Base-by-base conservation (phyloP, 768 basidiomycete genomes). In the Fistulinella prunicolor region DNA sequence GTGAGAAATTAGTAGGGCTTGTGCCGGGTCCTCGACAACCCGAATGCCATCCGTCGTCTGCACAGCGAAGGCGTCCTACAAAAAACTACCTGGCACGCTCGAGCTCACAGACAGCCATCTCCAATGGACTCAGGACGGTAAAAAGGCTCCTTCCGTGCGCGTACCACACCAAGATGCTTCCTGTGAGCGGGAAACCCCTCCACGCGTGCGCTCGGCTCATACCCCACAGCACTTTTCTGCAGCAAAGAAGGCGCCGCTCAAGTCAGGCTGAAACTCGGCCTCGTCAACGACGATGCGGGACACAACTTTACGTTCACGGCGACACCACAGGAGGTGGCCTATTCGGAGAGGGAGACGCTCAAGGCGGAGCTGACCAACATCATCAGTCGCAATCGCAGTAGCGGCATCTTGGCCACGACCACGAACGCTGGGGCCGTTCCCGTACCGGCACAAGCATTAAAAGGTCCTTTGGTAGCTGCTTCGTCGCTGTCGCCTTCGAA, bases 241-340 rank as follows among this genome's bases (percentile, higher is more conserved):
- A 90, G 88, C 63, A 93, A 93, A 59, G 85, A 86, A 59, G 86
- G 85, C 45, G 83, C 88, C 6, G 69, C 86, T 0, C 87, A 91
- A 63, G 86, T 89, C 57, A 77, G 82, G 40, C 73, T 93, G 40
- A 92, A 92, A 60, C 70, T 94, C 28, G 82, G 79, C 2, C 73
- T 91, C 26, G 66, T 80, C 44, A 75, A 73, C 40, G 82, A 89
- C 63, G 86, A 87, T 47, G 75, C 75, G 12, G 87, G 85, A 8
- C 86, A 89, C 71, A 88, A 83, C 59, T 94, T 94, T 66, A 86
- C 86, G 1, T 92, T 89, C 70, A 82, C 78, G 2, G 79, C 86
- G 1, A 42, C 38, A 2, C 79, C 85, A 2, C 79, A 77, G 49
- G 68, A 81, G 1, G 67, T 77, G 56, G 87, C 90, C 28, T 71